Percentiles rank a stretch among this genome's conserved stretches.
These are phyloP conservation scores for Casuarina glauca DNA, from an alignment of 306 rosid genomes.

Conservation along the genomic window DNA sequence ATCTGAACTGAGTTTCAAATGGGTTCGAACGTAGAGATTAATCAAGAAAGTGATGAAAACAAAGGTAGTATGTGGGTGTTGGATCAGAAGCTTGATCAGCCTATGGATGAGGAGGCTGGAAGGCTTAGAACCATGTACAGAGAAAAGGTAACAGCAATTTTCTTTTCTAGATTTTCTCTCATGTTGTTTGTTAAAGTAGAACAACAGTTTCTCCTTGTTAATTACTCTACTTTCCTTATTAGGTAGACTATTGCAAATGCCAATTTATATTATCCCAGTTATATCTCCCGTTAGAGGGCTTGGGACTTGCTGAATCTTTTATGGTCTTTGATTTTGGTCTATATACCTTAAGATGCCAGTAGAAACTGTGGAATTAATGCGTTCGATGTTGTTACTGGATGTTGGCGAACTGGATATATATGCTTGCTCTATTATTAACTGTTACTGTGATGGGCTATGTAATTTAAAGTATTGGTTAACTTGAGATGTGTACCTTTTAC, in stretches of 20 bases:
- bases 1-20: constrained; percentile 39
- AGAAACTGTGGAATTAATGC: background rate
- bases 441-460: background rate
- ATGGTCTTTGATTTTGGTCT: background rate
- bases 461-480: background rate
- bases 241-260: background rate
- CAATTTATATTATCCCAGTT: background rate
- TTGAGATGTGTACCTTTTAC: background rate
- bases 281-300: background rate
- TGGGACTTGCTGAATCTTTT: background rate
- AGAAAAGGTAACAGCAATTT: constrained; percentile 1
- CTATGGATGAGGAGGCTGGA: constrained; percentile 32
- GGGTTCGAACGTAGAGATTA: constrained; percentile 62
- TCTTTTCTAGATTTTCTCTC: background rate
- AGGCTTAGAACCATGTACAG: constrained; percentile 14
- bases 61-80: constrained; percentile 24
- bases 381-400: constrained; percentile 3
- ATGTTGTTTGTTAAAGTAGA: constrained; percentile 2
- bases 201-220: background rate
- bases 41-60: constrained; percentile 43
- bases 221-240: background rate
- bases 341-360: background rate
- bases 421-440: background rate
- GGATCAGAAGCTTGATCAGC: constrained; percentile 26
- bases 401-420: background rate